phyloP scores from a whole-genome alignment of 2,329 filamentous ascomycete genomes.

The Trichothecium sympodiale region DNA sequence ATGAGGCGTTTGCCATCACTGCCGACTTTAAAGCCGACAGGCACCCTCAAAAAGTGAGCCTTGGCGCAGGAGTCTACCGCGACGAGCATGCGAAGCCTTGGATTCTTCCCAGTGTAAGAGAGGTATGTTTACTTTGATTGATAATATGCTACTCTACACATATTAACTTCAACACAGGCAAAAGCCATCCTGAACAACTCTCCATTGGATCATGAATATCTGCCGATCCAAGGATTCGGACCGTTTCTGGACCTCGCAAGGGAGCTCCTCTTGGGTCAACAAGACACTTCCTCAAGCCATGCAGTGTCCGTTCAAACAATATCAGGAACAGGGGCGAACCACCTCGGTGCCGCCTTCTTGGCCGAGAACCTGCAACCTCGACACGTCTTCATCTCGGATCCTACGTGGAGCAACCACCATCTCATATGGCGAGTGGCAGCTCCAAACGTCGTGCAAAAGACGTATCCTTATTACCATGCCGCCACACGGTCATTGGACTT shows the following conservation, averaged over 20 bases:
- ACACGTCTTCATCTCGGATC: conserved; percentile 17
- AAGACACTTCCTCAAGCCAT: conserved; percentile 1
- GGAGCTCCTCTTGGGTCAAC: conserved; percentile 12
- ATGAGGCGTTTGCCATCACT: conserved; percentile 4
- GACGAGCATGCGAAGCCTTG: conserved; percentile 86
- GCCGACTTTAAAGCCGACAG: conserved; percentile 9
- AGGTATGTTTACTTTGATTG: conserved; percentile 50
- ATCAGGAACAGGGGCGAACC: conserved; percentile 23
- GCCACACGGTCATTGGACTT: conserved; percentile 16
- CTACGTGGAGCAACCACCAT: conserved; percentile 38
- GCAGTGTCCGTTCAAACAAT: conserved; percentile 21
- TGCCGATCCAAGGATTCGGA: conserved; percentile 73
- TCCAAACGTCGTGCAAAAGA: conserved; percentile 8
- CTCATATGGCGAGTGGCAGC: conserved; percentile 17
- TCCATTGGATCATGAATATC: conserved; percentile 83
- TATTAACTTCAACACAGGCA: conserved; percentile 43
- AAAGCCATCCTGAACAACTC: conserved; percentile 74
- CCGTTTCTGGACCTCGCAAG: conserved; percentile 40
- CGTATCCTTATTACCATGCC: conserved; percentile 20
- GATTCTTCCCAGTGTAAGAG: conserved; percentile 82
- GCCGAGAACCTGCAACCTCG: conserved; percentile 9
- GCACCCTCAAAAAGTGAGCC: conserved; percentile 21
- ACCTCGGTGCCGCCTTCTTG: conserved; percentile 17
- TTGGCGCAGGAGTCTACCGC: conserved; percentile 61
- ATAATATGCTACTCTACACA: not conserved